These are phyloP conservation scores for Smittium culicis DNA, from an alignment of 371 early-diverging fungal species.

Conservation along the genomic window DNA sequence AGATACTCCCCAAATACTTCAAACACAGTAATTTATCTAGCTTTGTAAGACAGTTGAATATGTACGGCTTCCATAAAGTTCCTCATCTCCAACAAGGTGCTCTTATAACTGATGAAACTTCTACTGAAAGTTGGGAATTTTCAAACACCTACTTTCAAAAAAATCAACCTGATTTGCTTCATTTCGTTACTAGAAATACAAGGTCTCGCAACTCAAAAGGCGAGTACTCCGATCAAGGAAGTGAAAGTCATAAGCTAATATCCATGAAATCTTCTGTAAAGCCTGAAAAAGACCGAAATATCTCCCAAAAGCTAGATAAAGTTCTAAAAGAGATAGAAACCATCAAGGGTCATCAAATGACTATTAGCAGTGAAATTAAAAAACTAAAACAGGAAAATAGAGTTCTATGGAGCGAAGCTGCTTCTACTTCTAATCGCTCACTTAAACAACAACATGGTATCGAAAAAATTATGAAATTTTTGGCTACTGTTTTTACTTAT, in stretches of 20 bases:
- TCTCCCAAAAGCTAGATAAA: constrained; percentile 37
- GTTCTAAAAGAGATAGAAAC: constrained; percentile 70
- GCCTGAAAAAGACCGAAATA: constrained; percentile 19
- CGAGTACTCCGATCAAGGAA: not conserved
- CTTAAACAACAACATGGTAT: constrained; percentile 80
- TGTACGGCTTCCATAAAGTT: constrained; percentile 84
- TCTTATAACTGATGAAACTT: constrained; percentile 51
- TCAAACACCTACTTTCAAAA: constrained; percentile 68
- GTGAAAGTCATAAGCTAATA: not conserved
- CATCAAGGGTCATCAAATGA: constrained; percentile 76
- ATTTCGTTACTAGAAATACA: constrained; percentile 71
- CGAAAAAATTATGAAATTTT: constrained; percentile 69
- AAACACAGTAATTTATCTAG: constrained; percentile 87
- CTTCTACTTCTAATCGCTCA: constrained; percentile 56
- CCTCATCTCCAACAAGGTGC: constrained; percentile 36
- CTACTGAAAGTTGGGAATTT: constrained; percentile 66
- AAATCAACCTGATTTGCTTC: constrained; percentile 61
- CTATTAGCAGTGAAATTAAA: constrained; percentile 71
- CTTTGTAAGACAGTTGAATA: constrained; percentile 91
- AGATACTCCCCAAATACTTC: constrained; percentile 72
- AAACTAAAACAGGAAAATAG: constrained; percentile 77
- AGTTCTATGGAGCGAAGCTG: constrained; percentile 73
- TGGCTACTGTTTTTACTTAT: constrained; percentile 59
- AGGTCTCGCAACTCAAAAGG: constrained; percentile 12
- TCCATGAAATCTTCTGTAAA: not conserved